phyloP scores from a whole-genome alignment of 441 rosid genomes.

The Populus trichocarpa region DNA sequence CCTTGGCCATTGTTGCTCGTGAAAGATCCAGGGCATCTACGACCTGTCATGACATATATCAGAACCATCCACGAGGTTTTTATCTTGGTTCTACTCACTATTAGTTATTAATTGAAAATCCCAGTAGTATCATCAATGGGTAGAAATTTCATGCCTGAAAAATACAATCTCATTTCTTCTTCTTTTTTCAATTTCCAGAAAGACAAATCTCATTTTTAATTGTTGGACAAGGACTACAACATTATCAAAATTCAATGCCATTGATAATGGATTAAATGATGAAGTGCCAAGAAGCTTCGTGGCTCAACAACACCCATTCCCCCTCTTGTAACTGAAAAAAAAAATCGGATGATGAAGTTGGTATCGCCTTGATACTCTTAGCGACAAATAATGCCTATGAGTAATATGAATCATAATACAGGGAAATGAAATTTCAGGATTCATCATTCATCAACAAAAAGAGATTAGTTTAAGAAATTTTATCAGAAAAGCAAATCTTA shows the following conservation, averaged over 20 bases:
- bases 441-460: neutral
- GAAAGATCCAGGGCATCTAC: conserved; percentile 84
- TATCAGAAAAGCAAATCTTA: conserved; percentile 20
- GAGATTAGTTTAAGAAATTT: neutral
- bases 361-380: neutral
- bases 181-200: neutral
- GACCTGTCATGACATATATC: conserved; percentile 38
- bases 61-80: neutral
- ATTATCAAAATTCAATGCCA: neutral
- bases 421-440: neutral
- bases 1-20: conserved; percentile 87
- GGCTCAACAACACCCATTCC: neutral
- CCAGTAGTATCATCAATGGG: neutral
- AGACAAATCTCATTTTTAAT: neutral
- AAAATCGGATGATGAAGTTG: neutral
- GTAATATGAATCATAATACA: neutral
- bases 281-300: neutral
- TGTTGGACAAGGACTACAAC: neutral
- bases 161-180: neutral
- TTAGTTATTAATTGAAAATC: neutral
- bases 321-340: neutral
- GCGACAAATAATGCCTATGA: neutral
- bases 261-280: neutral
- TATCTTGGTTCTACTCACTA: neutral
- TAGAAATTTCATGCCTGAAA: neutral